Evolutionary conservation across 2,329 filamentous ascomycete species (phyloP).

Genomic region (Nothopassalora personata): DNA sequence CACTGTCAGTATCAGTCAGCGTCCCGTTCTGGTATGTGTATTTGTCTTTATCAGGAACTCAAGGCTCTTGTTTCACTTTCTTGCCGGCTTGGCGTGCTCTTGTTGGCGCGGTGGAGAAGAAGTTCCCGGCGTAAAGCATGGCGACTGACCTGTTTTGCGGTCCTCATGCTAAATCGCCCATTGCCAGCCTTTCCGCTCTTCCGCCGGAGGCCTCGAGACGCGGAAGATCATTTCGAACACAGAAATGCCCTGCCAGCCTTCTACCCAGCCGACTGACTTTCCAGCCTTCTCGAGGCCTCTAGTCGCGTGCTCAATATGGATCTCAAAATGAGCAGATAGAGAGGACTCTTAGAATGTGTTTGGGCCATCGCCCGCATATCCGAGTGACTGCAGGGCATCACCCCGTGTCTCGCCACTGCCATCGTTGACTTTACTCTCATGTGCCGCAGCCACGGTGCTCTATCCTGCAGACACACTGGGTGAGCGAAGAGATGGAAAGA

Average conservation of each 20-base stretch:
- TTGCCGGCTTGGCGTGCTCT: no score
- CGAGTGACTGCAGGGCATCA: conserved; percentile 29
- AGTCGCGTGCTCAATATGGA: conserved; percentile 24
- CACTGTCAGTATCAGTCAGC: no score
- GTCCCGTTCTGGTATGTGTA: no score
- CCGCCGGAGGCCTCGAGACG: no score
- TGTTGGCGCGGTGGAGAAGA: no score
- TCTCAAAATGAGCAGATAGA: conserved; percentile 26
- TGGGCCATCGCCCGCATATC: conserved; percentile 30
- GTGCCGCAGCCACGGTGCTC: conserved; percentile 24
- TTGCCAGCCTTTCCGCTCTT: no score
- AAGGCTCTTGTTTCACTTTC: no score
- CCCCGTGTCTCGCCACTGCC: conserved; percentile 23
- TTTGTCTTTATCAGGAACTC: no score
- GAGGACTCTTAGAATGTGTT: conserved; percentile 22
- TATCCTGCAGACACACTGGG: conserved; percentile 23
- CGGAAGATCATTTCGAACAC: conserved; percentile 3
- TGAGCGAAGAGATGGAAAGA: conserved; percentile 19
- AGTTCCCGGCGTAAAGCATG: no score
- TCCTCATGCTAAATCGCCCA: no score
- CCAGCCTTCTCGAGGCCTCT: conserved; percentile 18
- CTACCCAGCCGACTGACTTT: conserved; percentile 23
- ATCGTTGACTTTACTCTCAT: conserved; percentile 20
- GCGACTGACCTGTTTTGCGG: no score
- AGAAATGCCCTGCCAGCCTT: conserved; percentile 26